Evolutionary conservation across 2,329 filamentous ascomycete species (phyloP), one percentile per base, ranked within the genome.

Genomic region (Sporothrix globosa): DNA sequence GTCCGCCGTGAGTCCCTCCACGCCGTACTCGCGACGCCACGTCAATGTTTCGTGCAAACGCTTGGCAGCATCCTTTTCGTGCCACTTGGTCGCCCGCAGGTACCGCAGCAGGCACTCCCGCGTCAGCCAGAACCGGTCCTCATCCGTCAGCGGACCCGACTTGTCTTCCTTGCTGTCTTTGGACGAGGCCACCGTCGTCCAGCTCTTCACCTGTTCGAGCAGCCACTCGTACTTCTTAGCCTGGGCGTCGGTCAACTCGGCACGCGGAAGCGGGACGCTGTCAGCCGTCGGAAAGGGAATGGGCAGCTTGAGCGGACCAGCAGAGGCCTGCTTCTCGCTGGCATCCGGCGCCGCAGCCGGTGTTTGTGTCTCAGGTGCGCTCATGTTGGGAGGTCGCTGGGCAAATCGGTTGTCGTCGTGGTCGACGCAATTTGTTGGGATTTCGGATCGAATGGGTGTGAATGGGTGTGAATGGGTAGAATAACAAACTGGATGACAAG

Each of bases 11-110:
- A 93, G 87, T 68, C 87, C 89, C 72, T 92, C 88, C 70, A 96
- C 85, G 63, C 93, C 93, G 77, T 97, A 99, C 77, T 97, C 93
- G 70, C 95, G 87, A 61, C 96, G 89, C 96, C 96, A 99, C 72
- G 88, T 86, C 70, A 98, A 82, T 0, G 95, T 97, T 58, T 87
- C 87, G 75, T 90, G 88, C 53, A 98, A 81, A n/a, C 96, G 91
- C 78, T 90, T 91, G 74, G 90, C 86, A 10, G 96, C 89, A 63
- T 95, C 89, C 56, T 88, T 82, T 66, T 91, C 85, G 74, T 90
- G 85, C 93, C 96, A 99, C 81, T 97, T 97, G 50, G 93, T 94
- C 24, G 96, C 96, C 72, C 95, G 91, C 41, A 99, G 89, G 79
- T 97, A 99, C 75, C 96, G 91, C 53, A 97, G 85, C 19, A 99